Base-by-base conservation (phyloP, 2,329 filamentous ascomycete genomes). In the Orbilia javanica region DNA sequence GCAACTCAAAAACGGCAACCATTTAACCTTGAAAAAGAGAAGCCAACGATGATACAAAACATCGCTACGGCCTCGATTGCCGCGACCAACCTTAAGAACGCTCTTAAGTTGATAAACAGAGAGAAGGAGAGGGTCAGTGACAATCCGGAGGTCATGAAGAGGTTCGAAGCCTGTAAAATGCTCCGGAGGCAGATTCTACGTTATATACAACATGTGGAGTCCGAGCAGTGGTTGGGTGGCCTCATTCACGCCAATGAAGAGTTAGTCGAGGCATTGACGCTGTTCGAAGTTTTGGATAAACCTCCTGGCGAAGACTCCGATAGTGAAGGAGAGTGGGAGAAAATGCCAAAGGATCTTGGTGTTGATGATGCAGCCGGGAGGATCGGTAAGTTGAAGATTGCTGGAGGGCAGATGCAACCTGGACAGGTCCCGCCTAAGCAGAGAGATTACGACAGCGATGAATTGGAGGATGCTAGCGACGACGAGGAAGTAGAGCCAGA, bases 191-290 rank as follows among this genome's bases (percentile, higher is more conserved):
- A 93, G 83, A 92, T 98, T 31, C 83, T 98, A 44, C 91, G 94
- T 70, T 98, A 97, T 83, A 97, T 98, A 79, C 93, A 98, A 82
- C 88, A 94, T 63, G 92, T 98, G 11, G 93, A 97, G 83, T 91
- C 90, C 7, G 95, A 98, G 82, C 91, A 98, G 82, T 97, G 92
- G 87, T 90, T 99, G 7, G 96, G 95, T 48, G 91, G 93, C 78
- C 87, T 99, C 3, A 90, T 99, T 18, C 93, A 96, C 82, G 94
- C 95, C 80, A 98, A 99, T 82, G 96, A 99, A 82, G 93, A 97
- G 84, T 90, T 99, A n/a, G 93, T 98, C 46, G 91, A 91, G 79
- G 93, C 94, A 0, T 87, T 99, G 72, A 97, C 97, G 89, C 92
- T 94, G 0, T 99, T 94, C 82, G 95, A 98, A 84, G 93, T 97